Evolutionary conservation across 805 yeast genomes (phyloP), one percentile per base, ranked within the genome.

Genomic region (Candida hungchunana): DNA sequence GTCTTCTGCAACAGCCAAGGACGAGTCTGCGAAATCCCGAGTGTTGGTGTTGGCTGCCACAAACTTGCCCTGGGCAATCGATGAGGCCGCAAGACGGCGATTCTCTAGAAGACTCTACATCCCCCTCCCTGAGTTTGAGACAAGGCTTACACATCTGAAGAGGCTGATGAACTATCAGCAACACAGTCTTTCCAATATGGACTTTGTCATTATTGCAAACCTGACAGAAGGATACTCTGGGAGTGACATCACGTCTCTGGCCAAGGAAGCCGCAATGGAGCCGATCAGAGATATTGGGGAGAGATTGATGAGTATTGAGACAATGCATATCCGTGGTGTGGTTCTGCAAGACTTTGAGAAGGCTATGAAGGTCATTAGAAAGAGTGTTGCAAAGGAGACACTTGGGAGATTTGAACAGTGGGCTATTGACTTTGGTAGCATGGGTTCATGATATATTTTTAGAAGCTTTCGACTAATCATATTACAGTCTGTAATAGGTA

Each of bases 241-340:
- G 2, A 80, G 93, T 46, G 98, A 90, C 60, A 73, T 90, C 28
- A 88, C 97, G 0, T 89, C 96, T 1, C 61, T 90, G 42, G 95
- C 97, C 2, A 93, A 89, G 59, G 97, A 90, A 58, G 94, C 96
- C 3, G 97, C 98, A 1, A 89, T 90, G 97, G 96, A 96, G 1
- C 97, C 98, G 2, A 65, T 93, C 24, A 70, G 98, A 44, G 82
- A 87, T 26, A 63, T 90, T 17, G 97, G 97, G 2, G 97, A 90
- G 40, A 78, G 81, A 30, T 70, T 90, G 37, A 66, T 90, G 44
- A 63, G 68, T 27, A 73, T 77, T 0, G 69, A 85, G 2, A 78
- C 86, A 23, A 85, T 82, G 36, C 77, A 77, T 40, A 88, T 90
- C 37, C 66, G 97, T 36, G 80, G 95, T 0, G 75, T 93, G 34